Conservation (phyloP, 805 yeast genomes). For the Pichia ethanolica region DNA sequence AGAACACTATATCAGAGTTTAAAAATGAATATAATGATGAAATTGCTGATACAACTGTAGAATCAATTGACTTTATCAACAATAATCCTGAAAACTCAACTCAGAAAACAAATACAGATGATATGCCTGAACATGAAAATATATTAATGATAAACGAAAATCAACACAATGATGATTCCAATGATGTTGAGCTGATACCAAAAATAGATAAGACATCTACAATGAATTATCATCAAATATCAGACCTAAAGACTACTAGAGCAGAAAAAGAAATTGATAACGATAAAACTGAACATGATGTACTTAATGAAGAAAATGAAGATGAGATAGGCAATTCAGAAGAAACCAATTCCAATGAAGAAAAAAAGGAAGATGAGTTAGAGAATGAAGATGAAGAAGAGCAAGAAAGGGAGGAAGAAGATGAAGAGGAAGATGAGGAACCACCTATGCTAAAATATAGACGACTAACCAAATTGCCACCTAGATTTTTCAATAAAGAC, state of each 20-base stretch:
- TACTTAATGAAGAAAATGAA: background rate
- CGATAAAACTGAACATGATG: background rate
- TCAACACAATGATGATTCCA: too few relatives aligned
- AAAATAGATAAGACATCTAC: too few relatives aligned
- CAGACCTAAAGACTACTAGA: too few relatives aligned
- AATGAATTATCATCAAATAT: too few relatives aligned
- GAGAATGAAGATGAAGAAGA: constrained; percentile 24
- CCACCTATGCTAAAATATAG: constrained; percentile 75
- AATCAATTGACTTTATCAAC: background rate
- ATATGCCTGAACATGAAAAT: too few relatives aligned
- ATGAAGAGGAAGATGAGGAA: constrained; percentile 42
- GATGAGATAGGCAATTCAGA: background rate
- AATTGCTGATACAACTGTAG: background rate
- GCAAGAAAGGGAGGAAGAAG: constrained; percentile 31
- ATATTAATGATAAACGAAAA: too few relatives aligned
- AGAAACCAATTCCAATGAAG: background rate
- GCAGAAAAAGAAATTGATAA: background rate
- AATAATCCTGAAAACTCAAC: too few relatives aligned
- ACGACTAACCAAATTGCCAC: constrained; percentile 60
- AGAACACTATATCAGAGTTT: background rate
- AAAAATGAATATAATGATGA: background rate
- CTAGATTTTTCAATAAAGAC: constrained; percentile 64
- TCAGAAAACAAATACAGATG: too few relatives aligned
- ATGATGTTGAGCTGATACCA: too few relatives aligned
- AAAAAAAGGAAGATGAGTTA: constrained; percentile 24